Conservation (phyloP, 1,139 yeast genomes). For the Tardiomyces depauwii region DNA sequence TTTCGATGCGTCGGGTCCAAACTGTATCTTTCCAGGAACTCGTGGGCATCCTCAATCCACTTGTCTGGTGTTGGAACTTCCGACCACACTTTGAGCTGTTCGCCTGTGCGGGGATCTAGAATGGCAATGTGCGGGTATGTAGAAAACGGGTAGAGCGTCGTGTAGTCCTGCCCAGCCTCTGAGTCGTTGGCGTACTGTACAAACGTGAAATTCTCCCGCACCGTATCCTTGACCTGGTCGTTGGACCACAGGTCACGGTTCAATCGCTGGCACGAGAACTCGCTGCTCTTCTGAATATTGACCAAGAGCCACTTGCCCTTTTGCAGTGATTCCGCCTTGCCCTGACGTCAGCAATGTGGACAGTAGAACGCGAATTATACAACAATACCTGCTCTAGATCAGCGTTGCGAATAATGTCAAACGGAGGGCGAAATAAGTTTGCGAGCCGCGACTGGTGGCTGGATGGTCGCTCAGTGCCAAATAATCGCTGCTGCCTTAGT, state of each 20-base stretch:
- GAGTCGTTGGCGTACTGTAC: slow-evolving; percentile 68
- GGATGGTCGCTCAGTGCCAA: slow-evolving; percentile 26
- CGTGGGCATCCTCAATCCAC: slow-evolving; percentile 41
- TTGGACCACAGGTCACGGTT: slow-evolving; percentile 93
- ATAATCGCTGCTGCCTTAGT: slow-evolving; percentile 5
- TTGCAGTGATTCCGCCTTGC: slow-evolving; percentile 39
- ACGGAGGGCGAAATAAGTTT: slow-evolving; percentile 81
- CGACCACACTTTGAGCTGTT: slow-evolving; percentile 66
- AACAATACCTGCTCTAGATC: slow-evolving; percentile 61
- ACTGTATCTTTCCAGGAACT: slow-evolving; percentile 41
- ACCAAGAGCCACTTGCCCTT: slow-evolving; percentile 73
- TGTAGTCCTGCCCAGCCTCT: slow-evolving; percentile 57
- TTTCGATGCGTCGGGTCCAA: slow-evolving; percentile 49
- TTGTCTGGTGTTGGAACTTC: slow-evolving; percentile 46
- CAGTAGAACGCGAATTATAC: not conserved
- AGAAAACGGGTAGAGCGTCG: slow-evolving; percentile 58
- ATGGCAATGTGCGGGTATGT: slow-evolving; percentile 83
- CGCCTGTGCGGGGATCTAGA: slow-evolving; percentile 92
- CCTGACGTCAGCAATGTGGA: not conserved
- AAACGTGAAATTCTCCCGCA: slow-evolving; percentile 52
- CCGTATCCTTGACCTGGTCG: slow-evolving; percentile 47
- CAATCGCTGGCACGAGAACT: slow-evolving; percentile 79
- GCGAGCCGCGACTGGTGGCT: slow-evolving; percentile 67
- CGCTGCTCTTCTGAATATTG: slow-evolving; percentile 76
- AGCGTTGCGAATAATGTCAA: slow-evolving; percentile 63